Evolutionary conservation across 441 rosid genomes (phyloP).

Genomic region (Erodium moschatum): DNA sequence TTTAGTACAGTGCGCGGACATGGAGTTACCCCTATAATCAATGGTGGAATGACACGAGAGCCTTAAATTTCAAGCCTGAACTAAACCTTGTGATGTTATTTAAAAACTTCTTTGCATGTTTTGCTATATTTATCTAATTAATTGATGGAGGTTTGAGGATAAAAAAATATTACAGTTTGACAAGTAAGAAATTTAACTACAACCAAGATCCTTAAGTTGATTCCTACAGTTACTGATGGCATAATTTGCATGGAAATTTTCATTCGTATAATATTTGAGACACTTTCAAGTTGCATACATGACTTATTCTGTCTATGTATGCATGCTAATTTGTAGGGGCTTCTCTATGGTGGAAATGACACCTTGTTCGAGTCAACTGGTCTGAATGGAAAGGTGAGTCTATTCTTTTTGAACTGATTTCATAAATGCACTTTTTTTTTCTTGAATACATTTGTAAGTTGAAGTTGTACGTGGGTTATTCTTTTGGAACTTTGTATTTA

Average conservation of each 20-base stretch:
- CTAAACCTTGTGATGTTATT: not conserved
- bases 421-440: no score
- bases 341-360: constrained; percentile 65
- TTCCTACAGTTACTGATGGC: not conserved
- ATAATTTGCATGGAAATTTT: not conserved
- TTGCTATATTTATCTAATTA: not conserved
- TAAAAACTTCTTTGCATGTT: not conserved
- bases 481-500: constrained; percentile 1
- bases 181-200: not conserved
- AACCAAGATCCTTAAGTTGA: not conserved
- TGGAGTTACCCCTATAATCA: not conserved
- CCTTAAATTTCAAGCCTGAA: not conserved
- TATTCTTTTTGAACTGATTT: constrained; percentile 11
- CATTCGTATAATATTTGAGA: not conserved
- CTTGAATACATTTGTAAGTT: no score
- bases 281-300: not conserved
- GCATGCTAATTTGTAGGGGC: constrained; percentile 50
- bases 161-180: not conserved
- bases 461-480: not conserved
- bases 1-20: no score
- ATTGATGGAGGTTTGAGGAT: not conserved
- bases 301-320: not conserved
- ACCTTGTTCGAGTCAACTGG: constrained; percentile 84
- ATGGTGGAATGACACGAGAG: not conserved
- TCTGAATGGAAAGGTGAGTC: constrained; percentile 41